Conservation (phyloP, 2,329 filamentous ascomycete species). For the Aspergillus ochraceus region DNA sequence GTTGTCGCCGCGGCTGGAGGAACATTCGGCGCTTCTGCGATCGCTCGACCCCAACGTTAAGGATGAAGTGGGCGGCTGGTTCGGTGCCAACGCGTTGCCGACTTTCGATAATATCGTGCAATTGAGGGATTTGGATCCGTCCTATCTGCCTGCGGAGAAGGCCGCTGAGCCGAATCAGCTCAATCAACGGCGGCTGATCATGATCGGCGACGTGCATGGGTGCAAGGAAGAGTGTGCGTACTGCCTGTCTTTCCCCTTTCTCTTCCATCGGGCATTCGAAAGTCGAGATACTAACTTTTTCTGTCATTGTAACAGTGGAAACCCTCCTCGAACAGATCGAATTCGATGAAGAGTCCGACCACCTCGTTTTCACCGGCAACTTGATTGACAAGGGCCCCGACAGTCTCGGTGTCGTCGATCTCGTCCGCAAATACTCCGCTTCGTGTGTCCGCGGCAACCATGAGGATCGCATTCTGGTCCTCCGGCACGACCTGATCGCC, state of each 20-base stretch:
- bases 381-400: constrained; percentile 85
- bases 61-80: constrained; percentile 37
- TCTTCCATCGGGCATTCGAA: background rate
- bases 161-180: constrained; percentile 12
- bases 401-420: constrained; percentile 72
- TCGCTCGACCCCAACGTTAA: constrained; percentile 33
- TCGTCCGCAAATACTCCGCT: constrained; percentile 71
- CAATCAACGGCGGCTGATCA: constrained; percentile 62
- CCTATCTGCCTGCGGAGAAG: constrained; percentile 43
- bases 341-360: constrained; percentile 65
- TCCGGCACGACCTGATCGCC: constrained; percentile 51
- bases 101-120: constrained; percentile 52
- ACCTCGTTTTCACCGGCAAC: constrained; percentile 75
- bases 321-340: constrained; percentile 65
- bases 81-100: constrained; percentile 50
- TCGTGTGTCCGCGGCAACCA: constrained; percentile 89
- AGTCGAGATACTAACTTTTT: background rate
- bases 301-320: constrained; percentile 36
- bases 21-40: constrained; percentile 29
- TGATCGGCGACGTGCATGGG: constrained; percentile 92
- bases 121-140: constrained; percentile 50
- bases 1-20: constrained; percentile 32
- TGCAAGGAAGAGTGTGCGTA: constrained; percentile 66
- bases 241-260: background rate
- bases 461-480: constrained; percentile 80